Conservation (phyloP, 208 protist species). For the Trypanosoma boissoni region DNA sequence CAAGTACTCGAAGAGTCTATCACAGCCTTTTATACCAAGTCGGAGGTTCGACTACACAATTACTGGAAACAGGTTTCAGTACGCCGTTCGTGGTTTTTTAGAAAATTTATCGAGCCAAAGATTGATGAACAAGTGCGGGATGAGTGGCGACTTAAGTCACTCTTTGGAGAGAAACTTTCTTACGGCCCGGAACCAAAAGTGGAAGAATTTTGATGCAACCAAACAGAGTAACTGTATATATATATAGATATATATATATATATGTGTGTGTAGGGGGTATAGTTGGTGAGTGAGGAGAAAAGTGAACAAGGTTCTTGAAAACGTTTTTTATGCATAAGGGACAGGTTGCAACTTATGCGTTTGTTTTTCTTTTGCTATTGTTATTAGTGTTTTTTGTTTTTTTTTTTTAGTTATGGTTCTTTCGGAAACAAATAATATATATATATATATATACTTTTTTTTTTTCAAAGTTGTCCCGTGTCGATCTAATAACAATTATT, state of each 20-base stretch:
- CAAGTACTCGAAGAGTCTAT: slow-evolving; percentile 75
- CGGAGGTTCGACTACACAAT: slow-evolving; percentile 81
- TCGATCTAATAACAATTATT: too few relatives aligned
- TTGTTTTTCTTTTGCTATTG: too few relatives aligned
- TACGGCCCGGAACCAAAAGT: slow-evolving; percentile 49
- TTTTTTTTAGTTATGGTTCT: not conserved
- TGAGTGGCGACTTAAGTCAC: slow-evolving; percentile 54
- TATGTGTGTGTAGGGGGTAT: not conserved
- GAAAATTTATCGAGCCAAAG: slow-evolving; percentile 73
- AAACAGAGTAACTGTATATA: not conserved
- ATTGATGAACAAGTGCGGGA: slow-evolving; percentile 57
- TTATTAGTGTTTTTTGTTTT: not conserved
- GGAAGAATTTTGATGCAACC: slow-evolving; percentile 17
- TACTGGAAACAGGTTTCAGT: slow-evolving; percentile 86
- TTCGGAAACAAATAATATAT: too few relatives aligned
- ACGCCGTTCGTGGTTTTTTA: slow-evolving; percentile 78
- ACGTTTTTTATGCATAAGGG: too few relatives aligned
- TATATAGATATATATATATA: not conserved
- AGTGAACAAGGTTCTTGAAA: too few relatives aligned
- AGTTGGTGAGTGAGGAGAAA: too few relatives aligned
- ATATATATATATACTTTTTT: too few relatives aligned
- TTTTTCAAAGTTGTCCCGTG: too few relatives aligned
- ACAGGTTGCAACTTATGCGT: too few relatives aligned
- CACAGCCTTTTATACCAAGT: slow-evolving; percentile 59
- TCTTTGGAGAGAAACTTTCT: slow-evolving; percentile 71